Evolutionary conservation across 2,329 filamentous ascomycete genomes (phyloP).

Genomic region (Alternaria viburni): DNA sequence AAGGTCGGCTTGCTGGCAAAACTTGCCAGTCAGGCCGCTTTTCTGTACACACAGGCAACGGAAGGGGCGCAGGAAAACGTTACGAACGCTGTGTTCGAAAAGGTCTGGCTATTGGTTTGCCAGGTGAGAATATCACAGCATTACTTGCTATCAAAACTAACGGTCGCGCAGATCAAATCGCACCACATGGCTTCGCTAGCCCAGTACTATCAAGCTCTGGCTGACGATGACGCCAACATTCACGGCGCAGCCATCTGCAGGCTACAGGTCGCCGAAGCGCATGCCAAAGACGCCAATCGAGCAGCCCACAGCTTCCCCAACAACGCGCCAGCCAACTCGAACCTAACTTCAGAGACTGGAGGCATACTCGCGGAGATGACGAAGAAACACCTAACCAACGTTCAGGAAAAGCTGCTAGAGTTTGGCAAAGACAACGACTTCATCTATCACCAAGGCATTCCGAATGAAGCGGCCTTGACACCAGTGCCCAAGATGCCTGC

Average conservation of each 20-base stretch:
- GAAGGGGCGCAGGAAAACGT: slow-evolving; percentile 95
- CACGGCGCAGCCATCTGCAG: slow-evolving; percentile 86
- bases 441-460: slow-evolving; percentile 94
- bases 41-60: slow-evolving; percentile 83
- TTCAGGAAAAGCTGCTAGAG: slow-evolving; percentile 80
- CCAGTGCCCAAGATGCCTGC: slow-evolving; percentile 90
- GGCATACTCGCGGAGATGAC: slow-evolving; percentile 76
- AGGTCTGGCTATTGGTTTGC: slow-evolving; percentile 84
- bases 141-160: slow-evolving; percentile 8
- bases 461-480: slow-evolving; percentile 80
- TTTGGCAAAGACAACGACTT: slow-evolving; percentile 94
- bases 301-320: slow-evolving; percentile 80
- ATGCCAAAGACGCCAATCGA: slow-evolving; percentile 78
- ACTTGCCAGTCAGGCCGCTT: slow-evolving; percentile 86
- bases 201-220: slow-evolving; percentile 90
- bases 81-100: slow-evolving; percentile 88
- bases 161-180: slow-evolving; percentile 68
- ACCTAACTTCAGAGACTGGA: slow-evolving; percentile 81
- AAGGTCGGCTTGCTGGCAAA: slow-evolving; percentile 92
- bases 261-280: slow-evolving; percentile 78
- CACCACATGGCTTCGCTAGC: slow-evolving; percentile 83
- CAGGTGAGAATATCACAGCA: slow-evolving; percentile 62
- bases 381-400: slow-evolving; percentile 78
- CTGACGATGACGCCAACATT: slow-evolving; percentile 86
- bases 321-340: slow-evolving; percentile 79